Base-by-base conservation (phyloP, 164 flowering plant species). In the Tetrastigma voinierianum region DNA sequence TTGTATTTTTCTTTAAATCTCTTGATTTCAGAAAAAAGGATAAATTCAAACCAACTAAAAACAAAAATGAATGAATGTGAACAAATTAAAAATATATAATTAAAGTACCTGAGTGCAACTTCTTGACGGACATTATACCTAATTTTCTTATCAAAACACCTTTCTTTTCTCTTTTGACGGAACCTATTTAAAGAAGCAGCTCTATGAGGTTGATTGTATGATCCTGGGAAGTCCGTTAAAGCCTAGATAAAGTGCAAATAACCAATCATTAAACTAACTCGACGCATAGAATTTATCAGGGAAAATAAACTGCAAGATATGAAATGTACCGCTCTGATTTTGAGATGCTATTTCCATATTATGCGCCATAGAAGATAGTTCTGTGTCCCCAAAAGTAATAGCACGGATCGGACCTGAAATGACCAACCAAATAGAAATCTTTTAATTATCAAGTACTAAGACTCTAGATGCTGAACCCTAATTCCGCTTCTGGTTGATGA, bases 91-190 rank as follows among this genome's bases (percentile, higher is more conserved):
- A 10, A 18, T 18, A 19, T 53, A n/a, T 49, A 45, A 71, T 46
- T 3, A 32, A 0, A 66, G 60, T 63, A 87, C 90, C 95, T 89
- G 53, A 78, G 83, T 13, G 95, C 91, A 52, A 89, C 95, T 73
- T 87, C 89, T 67, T 87, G 86, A n/a, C 95, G 88, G 46, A 87
- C 90, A 71, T 79, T 65, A 24, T 89, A 87, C 69, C 90, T 79
- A 18, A 89, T 86, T 79, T 82, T 87, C 83, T 89, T 89, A 62
- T 87, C 91, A 70, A 82, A 89, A 66, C 86, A 82, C 11, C 95
- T 78, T 45, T 80, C 85, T 67, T 87, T 89, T 63, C 88, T 82
- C 78, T 89, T 89, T 76, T 85, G 83, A 24, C 90, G 83, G 51
- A 87, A 89, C 66, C 93, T 82, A 67, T 59, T 67, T 59, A 90